These are phyloP conservation scores for Aspergillus nomiae DNA, from an alignment of 2,329 filamentous ascomycete genomes.

Conservation along the genomic window DNA sequence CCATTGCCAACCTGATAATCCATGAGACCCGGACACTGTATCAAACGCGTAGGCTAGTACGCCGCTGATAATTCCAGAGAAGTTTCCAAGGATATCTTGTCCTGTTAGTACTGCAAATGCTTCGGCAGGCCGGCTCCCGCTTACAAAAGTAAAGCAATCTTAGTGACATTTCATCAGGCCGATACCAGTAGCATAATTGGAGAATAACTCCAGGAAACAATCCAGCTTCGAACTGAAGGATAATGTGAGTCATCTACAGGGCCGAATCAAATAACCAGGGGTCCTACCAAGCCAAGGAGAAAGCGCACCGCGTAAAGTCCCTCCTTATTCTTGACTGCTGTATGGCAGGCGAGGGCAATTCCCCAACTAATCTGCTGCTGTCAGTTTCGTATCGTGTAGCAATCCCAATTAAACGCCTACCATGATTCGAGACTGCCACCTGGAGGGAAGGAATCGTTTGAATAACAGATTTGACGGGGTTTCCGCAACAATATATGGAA, in stretches of 20 bases:
- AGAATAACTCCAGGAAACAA: slow-evolving; percentile 46
- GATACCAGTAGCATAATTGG: slow-evolving; percentile 52
- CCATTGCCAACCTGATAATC: slow-evolving; percentile 35
- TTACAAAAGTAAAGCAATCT: slow-evolving; percentile 51
- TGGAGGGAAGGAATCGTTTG: slow-evolving; percentile 31
- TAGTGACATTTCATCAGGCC: slow-evolving; percentile 47
- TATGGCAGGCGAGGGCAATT: slow-evolving; percentile 38
- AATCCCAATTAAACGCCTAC: not conserved
- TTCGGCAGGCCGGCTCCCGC: slow-evolving; percentile 25
- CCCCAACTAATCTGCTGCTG: slow-evolving; percentile 23
- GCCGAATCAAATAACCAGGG: not conserved
- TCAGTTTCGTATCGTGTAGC: not conserved
- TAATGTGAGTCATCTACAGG: not conserved
- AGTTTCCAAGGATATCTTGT: slow-evolving; percentile 44
- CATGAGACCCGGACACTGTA: slow-evolving; percentile 36
- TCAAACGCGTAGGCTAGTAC: slow-evolving; percentile 50
- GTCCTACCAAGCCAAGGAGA: slow-evolving; percentile 41
- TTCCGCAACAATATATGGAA: slow-evolving; percentile 29
- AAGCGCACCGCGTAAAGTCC: slow-evolving; percentile 44
- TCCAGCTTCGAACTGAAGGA: slow-evolving; percentile 39
- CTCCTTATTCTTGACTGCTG: slow-evolving; percentile 41
- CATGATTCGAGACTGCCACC: slow-evolving; percentile 36
- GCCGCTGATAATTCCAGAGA: slow-evolving; percentile 45
- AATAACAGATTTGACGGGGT: slow-evolving; percentile 33
- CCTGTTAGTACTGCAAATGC: not conserved